phyloP scores from a whole-genome alignment of 169 alveolate species.

The Plasmodium cynomolgi region DNA sequence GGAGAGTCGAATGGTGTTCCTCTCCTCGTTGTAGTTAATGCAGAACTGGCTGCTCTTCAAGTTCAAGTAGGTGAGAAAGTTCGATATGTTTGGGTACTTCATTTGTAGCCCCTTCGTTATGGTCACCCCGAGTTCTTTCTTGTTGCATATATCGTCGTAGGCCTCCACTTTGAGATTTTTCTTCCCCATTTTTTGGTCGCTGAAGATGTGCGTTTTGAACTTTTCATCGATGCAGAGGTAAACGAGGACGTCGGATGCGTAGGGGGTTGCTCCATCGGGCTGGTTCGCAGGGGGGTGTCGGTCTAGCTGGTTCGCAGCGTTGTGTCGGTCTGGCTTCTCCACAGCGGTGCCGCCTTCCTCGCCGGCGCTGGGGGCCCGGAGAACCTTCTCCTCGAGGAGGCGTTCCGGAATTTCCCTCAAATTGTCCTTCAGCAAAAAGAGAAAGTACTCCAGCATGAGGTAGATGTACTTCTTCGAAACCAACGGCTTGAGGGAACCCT shows the following conservation, averaged over 20 bases:
- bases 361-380: not conserved
- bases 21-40: slow-evolving; percentile 67
- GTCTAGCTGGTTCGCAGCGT: not conserved
- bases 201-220: slow-evolving; percentile 18
- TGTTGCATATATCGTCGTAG: slow-evolving; percentile 55
- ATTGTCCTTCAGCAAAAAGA: slow-evolving; percentile 32
- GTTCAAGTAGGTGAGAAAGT: slow-evolving; percentile 32
- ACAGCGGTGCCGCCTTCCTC: not conserved
- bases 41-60: slow-evolving; percentile 34
- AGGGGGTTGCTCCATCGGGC: not conserved
- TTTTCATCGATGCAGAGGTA: slow-evolving; percentile 15
- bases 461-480: slow-evolving; percentile 50
- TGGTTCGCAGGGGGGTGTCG: not conserved
- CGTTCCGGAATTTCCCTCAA: slow-evolving; percentile 7
- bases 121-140: slow-evolving; percentile 21
- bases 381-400: not conserved
- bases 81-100: slow-evolving; percentile 69
- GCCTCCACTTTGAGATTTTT: slow-evolving; percentile 23
- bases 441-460: slow-evolving; percentile 30
- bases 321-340: not conserved
- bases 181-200: not conserved
- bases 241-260: slow-evolving; percentile 34
- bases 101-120: slow-evolving; percentile 70
- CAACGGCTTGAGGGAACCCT: slow-evolving; percentile 38
- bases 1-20: slow-evolving; percentile 35